phyloP scores from a whole-genome alignment of 306 rosid genomes.

The Alnus rubra region DNA sequence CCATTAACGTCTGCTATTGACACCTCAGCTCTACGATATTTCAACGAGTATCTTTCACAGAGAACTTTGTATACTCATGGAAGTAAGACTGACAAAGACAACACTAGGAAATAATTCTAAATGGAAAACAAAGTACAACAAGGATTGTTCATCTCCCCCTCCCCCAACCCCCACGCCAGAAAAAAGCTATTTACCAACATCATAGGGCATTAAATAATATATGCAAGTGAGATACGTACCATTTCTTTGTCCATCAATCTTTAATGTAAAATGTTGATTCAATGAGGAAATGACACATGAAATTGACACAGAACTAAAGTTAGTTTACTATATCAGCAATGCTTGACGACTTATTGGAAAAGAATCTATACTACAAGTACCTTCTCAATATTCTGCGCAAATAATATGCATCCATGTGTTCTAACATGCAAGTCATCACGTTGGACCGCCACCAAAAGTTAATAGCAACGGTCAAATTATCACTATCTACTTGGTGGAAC shows the following conservation, averaged over 20 bases:
- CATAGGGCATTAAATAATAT: background rate
- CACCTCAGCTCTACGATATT: constrained; percentile 10
- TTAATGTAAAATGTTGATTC: constrained; percentile 35
- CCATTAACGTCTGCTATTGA: constrained; percentile 13
- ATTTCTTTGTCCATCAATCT: constrained; percentile 86
- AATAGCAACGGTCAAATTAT: constrained; percentile 83
- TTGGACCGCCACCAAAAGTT: constrained; percentile 95
- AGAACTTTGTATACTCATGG: background rate
- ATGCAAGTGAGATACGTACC: constrained; percentile 51
- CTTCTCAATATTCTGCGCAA: constrained; percentile 86
- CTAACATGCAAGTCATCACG: constrained; percentile 65
- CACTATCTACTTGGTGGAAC: constrained; percentile 96
- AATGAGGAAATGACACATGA: constrained; percentile 34
- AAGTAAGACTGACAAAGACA: background rate
- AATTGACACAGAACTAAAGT: constrained; percentile 42
- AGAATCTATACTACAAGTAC: constrained; percentile 46
- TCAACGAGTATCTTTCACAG: background rate
- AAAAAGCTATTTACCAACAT: background rate
- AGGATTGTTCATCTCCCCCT: background rate
- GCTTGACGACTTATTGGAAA: constrained; percentile 13
- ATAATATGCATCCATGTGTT: constrained; percentile 92
- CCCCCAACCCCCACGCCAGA: too few relatives aligned
- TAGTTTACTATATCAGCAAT: constrained; percentile 28
- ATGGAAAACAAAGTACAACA: background rate
- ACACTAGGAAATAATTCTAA: background rate